phyloP scores from a whole-genome alignment of 2,329 filamentous ascomycete species.

The Neonectria sp. region DNA sequence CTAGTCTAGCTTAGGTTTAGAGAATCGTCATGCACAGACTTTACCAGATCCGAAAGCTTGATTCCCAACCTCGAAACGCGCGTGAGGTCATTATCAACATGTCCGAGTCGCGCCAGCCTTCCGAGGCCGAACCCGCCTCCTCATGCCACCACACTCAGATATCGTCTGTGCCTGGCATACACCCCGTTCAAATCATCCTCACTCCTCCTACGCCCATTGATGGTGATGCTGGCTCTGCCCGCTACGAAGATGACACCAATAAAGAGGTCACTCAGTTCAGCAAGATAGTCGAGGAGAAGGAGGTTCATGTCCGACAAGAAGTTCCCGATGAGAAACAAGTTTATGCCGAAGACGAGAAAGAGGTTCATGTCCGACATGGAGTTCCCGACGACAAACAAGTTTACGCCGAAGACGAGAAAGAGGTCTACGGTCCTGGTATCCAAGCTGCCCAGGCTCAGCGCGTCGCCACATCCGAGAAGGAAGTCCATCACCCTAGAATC shows the following conservation, averaged over 20 bases:
- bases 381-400: conserved; percentile 10
- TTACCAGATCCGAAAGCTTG: neutral
- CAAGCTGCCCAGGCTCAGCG: neutral
- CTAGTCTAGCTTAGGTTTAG: neutral
- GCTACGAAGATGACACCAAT: conserved; percentile 24
- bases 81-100: conserved; percentile 23
- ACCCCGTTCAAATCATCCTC: conserved; percentile 34
- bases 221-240: neutral
- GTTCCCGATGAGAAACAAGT: conserved; percentile 10
- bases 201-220: conserved; percentile 38
- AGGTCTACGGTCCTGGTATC: conserved; percentile 9
- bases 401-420: conserved; percentile 32
- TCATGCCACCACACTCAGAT: neutral
- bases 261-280: conserved; percentile 29
- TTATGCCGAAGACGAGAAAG: conserved; percentile 31
- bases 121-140: neutral
- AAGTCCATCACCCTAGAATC: conserved; percentile 11
- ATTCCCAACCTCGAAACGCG: conserved; percentile 28
- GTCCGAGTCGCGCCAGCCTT: neutral
- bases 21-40: neutral
- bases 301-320: conserved; percentile 15
- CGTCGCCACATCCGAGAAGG: conserved; percentile 19
- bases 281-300: conserved; percentile 34
- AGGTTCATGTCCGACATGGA: conserved; percentile 14
- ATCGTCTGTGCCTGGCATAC: neutral